Base-by-base conservation (phyloP, 257 asterid genomes). In the Galeopsis tetrahit region DNA sequence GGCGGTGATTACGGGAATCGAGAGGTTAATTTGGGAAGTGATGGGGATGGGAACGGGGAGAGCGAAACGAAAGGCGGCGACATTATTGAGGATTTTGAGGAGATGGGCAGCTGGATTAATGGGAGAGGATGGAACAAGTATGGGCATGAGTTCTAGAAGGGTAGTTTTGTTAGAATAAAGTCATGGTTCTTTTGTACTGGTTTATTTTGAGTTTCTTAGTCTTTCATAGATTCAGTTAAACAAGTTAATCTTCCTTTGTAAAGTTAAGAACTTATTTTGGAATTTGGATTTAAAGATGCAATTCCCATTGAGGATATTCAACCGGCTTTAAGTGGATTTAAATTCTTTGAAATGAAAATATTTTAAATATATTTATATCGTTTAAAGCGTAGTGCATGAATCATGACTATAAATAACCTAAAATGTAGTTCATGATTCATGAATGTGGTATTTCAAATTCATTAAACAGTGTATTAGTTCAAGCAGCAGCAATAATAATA, bases 11-110 rank as follows among this genome's bases (percentile, higher is more conserved):
- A 39, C 78, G 0, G 96, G 96, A 35, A 85, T 89, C 28, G 95
- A 91, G 79, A 78, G 95, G 17, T 81, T 85, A 46, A 76, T 89
- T 28, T 91, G 97, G 97, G 97, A 91, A 48, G 64, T 85, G 21
- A 86, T 91, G 89, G 93, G 96, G 48, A 86, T 15, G 79, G 97
- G 96, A n/a, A 87, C 91, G 7, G 91, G 86, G 38, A 81, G 97
- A 65, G 91, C 72, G 1, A 80, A 87, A 59, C 78, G 96, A 66
- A 91, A 91, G 78, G 96, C 96, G 8, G 92, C 93, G 4, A 76
- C 90, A 2, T 68, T 91, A 88, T 67, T 91, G 83, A 83, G 95
- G 83, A 79, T 89, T 35, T 68, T 91, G 39, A 85, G 95, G 81
- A 86, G 96, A 84, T 91, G 97, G 97, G 96, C 93, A 1, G 91